Percentiles rank a stretch among this genome's conserved stretches.
Evolutionary conservation across 1,139 yeast species (phyloP).

Genomic region (Candida tropicalis): DNA sequence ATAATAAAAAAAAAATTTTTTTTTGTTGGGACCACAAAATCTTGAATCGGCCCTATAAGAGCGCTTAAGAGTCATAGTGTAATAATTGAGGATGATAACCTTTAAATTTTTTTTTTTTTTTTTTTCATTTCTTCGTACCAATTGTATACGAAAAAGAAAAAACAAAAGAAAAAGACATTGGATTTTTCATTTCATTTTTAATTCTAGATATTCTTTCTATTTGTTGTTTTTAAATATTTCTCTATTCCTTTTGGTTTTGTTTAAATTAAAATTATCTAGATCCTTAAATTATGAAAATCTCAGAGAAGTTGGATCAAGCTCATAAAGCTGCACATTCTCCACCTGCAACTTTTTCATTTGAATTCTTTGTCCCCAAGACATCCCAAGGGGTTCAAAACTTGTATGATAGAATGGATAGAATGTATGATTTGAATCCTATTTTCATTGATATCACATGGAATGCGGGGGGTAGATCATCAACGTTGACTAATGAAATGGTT

Average conservation of each 20-base stretch:
- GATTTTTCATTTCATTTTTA: too few relatives aligned
- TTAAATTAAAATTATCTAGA: not conserved
- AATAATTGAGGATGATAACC: too few relatives aligned
- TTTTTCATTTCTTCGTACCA: too few relatives aligned
- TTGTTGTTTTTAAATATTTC: not conserved
- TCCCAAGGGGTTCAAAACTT: conserved; percentile 95
- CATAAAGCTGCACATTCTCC: conserved; percentile 47
- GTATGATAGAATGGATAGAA: conserved; percentile 96
- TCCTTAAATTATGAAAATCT: conserved; percentile 45
- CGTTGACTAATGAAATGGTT: conserved; percentile 86
- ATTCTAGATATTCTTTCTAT: too few relatives aligned
- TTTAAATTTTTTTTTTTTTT: too few relatives aligned
- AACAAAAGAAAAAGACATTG: too few relatives aligned
- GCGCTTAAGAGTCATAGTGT: too few relatives aligned
- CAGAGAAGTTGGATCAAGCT: conserved; percentile 54
- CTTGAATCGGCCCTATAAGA: too few relatives aligned
- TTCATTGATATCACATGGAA: conserved; percentile 98
- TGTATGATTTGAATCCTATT: conserved; percentile 90
- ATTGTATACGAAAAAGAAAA: too few relatives aligned
- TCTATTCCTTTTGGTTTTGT: not conserved
- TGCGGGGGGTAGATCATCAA: conserved; percentile 89
- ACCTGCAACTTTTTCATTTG: conserved; percentile 86
- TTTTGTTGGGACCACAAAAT: too few relatives aligned
- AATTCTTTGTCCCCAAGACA: conserved; percentile 97
- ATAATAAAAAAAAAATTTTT: too few relatives aligned